Evolutionary conservation across 1,284 basidiomycete species (phyloP), one percentile per base, ranked within the genome.

Genomic region (Ganoderma boninense): DNA sequence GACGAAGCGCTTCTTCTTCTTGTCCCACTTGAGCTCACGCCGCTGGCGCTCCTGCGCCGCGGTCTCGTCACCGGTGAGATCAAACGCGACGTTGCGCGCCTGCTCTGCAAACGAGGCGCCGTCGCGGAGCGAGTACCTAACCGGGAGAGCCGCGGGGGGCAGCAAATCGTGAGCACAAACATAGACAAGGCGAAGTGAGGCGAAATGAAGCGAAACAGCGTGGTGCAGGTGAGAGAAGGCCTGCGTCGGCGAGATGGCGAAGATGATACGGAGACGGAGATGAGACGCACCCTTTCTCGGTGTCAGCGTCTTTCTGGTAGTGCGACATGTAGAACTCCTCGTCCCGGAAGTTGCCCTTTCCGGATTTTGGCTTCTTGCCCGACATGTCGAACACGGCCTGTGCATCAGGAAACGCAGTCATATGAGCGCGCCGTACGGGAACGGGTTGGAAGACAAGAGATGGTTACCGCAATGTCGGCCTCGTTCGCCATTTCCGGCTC

Each of bases 1-100:
- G 54, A 98, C 86, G 75, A 99, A 99, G 77, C 95, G 96, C 81
- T 98, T 98, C 83, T 96, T 97, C 84, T 97, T 98, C 76, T 95
- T 93, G 82, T 99, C 97, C 98, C 98, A 99, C 70, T 86, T 87
- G 72, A 86, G 85, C 60, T 92, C 89, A 61, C 89, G 91, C 68
- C 92, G 91, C 69, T 91, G 90, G 69, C 89, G 87, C 16, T 89
- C 85, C 40, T 87, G 86, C 64, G 84, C 83, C 20, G 82, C 82
- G 54, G 87, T 90, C 72, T 97, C 95, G 75, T 99, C 97, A 14
- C 90, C 92, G 2, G 90, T 87, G 18, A 99, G 86, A 79, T 98
- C 97, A 73, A 98, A 95, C 0, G 94, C 88, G 3, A 91, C 92
- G 7, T 87, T 87, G 4, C 89, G 87, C 0, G 96, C 96, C 84